Percentiles rank a stretch among this genome's conserved stretches.
phyloP scores from a whole-genome alignment of 148 eudicot species.

The Camellia japonica region DNA sequence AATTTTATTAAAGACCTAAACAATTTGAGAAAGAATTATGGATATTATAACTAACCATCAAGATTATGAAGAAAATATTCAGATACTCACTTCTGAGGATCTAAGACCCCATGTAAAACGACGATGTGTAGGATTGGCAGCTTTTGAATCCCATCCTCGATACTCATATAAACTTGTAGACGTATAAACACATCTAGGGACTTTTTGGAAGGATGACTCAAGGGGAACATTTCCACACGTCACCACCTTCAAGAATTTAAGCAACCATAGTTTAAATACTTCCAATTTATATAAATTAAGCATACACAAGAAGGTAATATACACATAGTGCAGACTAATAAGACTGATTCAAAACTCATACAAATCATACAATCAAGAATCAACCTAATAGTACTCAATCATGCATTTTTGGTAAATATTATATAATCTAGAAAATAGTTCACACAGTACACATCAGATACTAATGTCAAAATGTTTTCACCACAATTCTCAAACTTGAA shows the following conservation, averaged over 20 bases:
- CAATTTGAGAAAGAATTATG: neutral
- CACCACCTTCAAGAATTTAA: slow-evolving; percentile 60
- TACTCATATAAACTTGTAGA: slow-evolving; percentile 83
- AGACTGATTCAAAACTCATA: neutral
- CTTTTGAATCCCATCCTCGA: slow-evolving; percentile 85
- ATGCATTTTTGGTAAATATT: neutral
- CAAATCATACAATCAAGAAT: neutral
- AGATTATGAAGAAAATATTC: neutral
- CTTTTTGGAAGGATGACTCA: slow-evolving; percentile 81
- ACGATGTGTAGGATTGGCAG: slow-evolving; percentile 85
- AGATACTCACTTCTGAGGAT: slow-evolving; percentile 65
- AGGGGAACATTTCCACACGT: slow-evolving; percentile 97
- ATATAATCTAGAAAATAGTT: neutral
- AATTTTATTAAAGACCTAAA: neutral
- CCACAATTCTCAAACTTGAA: neutral
- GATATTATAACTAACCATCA: neutral
- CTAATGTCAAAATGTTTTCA: neutral
- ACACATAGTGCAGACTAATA: neutral
- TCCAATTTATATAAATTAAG: slow-evolving; percentile 1
- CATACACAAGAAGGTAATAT: neutral
- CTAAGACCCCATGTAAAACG: slow-evolving; percentile 90
- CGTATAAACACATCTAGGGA: slow-evolving; percentile 89
- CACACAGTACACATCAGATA: neutral
- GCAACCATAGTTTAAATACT: neutral
- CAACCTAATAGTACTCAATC: neutral